A percentile compares a stretch with the other conserved stretches of the same genome.
Evolutionary conservation across 805 yeast species (phyloP).

Genomic region (Kuraishia piskuri): DNA sequence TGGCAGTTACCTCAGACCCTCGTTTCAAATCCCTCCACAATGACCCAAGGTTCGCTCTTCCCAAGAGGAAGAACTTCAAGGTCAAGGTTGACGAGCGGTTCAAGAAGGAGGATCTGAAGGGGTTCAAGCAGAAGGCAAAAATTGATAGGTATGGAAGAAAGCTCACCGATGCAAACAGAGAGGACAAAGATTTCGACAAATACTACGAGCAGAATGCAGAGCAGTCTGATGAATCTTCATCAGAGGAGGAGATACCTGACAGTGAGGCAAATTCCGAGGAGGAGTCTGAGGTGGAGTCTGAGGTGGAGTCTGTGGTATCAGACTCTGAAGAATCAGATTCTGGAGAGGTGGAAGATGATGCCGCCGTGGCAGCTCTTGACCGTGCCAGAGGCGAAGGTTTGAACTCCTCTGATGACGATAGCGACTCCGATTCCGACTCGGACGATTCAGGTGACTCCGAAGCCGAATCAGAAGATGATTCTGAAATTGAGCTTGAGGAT

Average conservation of each 20-base stretch:
- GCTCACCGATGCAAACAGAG: slow-evolving; percentile 29
- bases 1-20: slow-evolving; percentile 49
- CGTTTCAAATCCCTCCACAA: slow-evolving; percentile 72
- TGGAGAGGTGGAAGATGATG: slow-evolving; percentile 21
- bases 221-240: slow-evolving; percentile 3
- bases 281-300: slow-evolving; percentile 3
- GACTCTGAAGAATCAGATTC: slow-evolving; percentile 6
- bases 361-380: slow-evolving; percentile 26
- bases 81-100: slow-evolving; percentile 84
- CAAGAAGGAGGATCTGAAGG: slow-evolving; percentile 49
- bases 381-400: slow-evolving; percentile 63
- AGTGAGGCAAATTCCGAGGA: slow-evolving; percentile 3
- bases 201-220: slow-evolving; percentile 40
- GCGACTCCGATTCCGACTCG: slow-evolving; percentile 14
- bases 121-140: slow-evolving; percentile 53
- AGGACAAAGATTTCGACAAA: slow-evolving; percentile 45
- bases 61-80: slow-evolving; percentile 60
- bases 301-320: slow-evolving; percentile 13
- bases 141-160: slow-evolving; percentile 88
- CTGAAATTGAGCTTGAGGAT: slow-evolving; percentile 47
- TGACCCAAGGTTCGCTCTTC: slow-evolving; percentile 83
- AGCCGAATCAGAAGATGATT: slow-evolving; percentile 37
- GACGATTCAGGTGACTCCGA: slow-evolving; percentile 34
- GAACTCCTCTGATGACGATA: slow-evolving; percentile 25
- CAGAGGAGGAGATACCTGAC: slow-evolving; percentile 3